These are phyloP conservation scores for Smithsoniella earleae DNA, from an alignment of 163 green algal genomes.

Conservation along the genomic window DNA sequence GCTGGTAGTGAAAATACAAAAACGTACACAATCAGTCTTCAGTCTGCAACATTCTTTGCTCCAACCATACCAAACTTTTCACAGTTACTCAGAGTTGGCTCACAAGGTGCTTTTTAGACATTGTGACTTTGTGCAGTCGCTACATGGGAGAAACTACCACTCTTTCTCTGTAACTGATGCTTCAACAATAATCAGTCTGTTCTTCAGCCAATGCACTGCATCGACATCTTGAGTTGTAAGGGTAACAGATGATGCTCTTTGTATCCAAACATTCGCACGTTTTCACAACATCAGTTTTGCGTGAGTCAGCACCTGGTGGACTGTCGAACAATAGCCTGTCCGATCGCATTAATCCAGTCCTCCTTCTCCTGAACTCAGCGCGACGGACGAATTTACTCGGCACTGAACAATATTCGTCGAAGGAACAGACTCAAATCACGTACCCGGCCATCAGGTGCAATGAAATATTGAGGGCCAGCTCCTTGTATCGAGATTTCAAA, in stretches of 20 bases:
- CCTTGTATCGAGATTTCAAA: conserved; percentile 91
- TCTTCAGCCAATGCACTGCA: not conserved
- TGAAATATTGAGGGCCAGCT: conserved; percentile 23
- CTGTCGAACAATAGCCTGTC: conserved; percentile 87
- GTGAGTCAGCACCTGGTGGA: conserved; percentile 50
- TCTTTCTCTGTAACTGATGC: too few species aligned
- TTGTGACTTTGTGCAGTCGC: too few species aligned
- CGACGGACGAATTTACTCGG: too few species aligned
- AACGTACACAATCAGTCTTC: not conserved
- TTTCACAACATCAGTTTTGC: too few species aligned
- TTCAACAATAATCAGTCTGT: not conserved
- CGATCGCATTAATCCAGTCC: conserved; percentile 98
- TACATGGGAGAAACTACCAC: too few species aligned
- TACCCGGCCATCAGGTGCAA: conserved; percentile 11
- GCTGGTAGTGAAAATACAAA: not conserved
- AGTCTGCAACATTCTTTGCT: not conserved
- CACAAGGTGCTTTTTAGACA: too few species aligned
- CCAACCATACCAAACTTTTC: too few species aligned
- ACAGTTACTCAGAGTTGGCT: too few species aligned
- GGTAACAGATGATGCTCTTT: not conserved
- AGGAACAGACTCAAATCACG: too few species aligned
- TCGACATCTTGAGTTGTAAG: not conserved
- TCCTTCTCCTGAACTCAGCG: conserved; percentile 78
- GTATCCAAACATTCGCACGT: too few species aligned
- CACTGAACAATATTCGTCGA: too few species aligned